These are phyloP conservation scores for Sclerotinia minor DNA, from an alignment of 2,329 filamentous ascomycete genomes.

Conservation along the genomic window DNA sequence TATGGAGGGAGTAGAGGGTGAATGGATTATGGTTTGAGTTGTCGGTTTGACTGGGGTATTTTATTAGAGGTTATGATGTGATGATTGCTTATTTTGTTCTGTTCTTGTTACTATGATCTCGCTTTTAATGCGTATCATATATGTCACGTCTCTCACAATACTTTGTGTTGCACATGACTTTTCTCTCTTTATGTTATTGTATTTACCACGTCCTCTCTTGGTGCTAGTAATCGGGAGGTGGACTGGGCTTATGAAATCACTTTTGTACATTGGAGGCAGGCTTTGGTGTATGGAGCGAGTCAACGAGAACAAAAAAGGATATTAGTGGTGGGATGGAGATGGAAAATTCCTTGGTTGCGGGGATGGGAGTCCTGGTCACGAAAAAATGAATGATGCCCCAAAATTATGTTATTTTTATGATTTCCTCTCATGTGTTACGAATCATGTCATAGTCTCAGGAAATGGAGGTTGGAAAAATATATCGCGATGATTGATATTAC, in stretches of 20 bases:
- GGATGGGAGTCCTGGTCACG: slow-evolving; percentile 1
- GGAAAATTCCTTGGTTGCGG: background rate
- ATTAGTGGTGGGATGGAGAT: background rate
- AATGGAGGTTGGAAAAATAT: background rate
- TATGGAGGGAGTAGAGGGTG: slow-evolving; percentile 52
- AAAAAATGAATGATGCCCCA: background rate
- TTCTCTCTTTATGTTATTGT: background rate
- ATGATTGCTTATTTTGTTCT: background rate
- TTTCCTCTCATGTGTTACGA: slow-evolving; percentile 7
- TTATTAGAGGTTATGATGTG: background rate
- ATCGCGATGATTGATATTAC: background rate
- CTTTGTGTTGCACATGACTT: background rate
- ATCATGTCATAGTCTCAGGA: slow-evolving; percentile 1
- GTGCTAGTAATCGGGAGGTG: background rate
- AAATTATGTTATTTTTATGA: background rate
- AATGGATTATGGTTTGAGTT: slow-evolving; percentile 66
- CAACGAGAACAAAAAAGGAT: background rate
- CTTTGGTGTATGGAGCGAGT: background rate
- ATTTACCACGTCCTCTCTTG: background rate
- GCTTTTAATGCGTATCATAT: background rate
- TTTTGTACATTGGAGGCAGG: background rate
- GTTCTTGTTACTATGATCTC: slow-evolving; percentile 5
- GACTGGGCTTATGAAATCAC: background rate
- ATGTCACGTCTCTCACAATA: background rate
- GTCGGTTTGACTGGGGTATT: background rate